A percentile compares a stretch with the other conserved stretches of the same genome.
Conservation (phyloP, 139 green algal species). For the Coccomyxa sp. region DNA sequence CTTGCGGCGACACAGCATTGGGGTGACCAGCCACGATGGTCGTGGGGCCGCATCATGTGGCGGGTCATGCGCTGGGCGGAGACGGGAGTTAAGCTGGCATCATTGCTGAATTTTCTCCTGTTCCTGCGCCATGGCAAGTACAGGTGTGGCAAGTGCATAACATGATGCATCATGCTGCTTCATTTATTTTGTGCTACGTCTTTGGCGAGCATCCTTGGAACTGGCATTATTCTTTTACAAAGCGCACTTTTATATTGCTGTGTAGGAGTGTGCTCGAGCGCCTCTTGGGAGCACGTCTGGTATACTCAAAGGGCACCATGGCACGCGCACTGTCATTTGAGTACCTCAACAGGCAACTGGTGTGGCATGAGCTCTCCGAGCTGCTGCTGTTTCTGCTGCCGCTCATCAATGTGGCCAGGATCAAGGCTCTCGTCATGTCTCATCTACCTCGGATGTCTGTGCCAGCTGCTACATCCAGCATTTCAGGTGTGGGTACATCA, state of each 20-base stretch:
- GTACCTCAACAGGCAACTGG: slow-evolving; percentile 91
- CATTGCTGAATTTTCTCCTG: slow-evolving; percentile 54
- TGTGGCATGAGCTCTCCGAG: slow-evolving; percentile 84
- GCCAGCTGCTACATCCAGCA: neutral
- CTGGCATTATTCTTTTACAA: neutral
- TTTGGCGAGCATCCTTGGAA: neutral
- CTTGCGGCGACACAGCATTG: slow-evolving; percentile 21
- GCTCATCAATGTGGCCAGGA: slow-evolving; percentile 38
- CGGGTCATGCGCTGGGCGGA: slow-evolving; percentile 28
- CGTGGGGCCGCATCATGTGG: slow-evolving; percentile 15
- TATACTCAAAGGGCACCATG: slow-evolving; percentile 71
- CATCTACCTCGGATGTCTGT: slow-evolving; percentile 30
- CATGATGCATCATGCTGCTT: neutral
- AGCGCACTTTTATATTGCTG: neutral
- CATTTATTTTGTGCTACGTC: neutral
- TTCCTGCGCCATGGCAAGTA: slow-evolving; percentile 72
- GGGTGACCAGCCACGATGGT: slow-evolving; percentile 8
- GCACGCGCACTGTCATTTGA: slow-evolving; percentile 79
- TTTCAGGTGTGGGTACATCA: neutral
- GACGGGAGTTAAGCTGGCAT: slow-evolving; percentile 28
- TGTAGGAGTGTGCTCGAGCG: slow-evolving; percentile 74
- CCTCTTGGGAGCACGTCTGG: slow-evolving; percentile 58
- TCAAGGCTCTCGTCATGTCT: slow-evolving; percentile 23
- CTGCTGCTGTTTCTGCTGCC: slow-evolving; percentile 83
- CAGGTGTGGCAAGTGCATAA: slow-evolving; percentile 34